These are phyloP conservation scores for Cetraspora pellucida DNA, from an alignment of 192 early-diverging fungal genomes.

Conservation along the genomic window DNA sequence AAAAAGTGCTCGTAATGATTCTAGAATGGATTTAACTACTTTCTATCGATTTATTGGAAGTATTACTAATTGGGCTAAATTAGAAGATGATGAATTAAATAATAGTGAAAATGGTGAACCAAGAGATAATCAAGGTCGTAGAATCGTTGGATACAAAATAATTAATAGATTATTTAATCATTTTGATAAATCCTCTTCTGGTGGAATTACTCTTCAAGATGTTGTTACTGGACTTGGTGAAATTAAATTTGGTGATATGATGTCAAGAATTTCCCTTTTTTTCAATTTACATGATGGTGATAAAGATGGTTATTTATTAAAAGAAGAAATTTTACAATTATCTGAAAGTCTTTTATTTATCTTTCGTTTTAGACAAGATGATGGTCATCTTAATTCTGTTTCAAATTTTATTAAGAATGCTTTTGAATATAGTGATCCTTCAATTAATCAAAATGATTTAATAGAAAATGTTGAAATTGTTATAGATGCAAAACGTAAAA, in stretches of 20 bases:
- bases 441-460: constrained; percentile 19
- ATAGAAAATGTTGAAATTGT: background rate
- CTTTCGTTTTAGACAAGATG: constrained; percentile 56
- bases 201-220: constrained; percentile 74
- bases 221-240: constrained; percentile 76
- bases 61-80: constrained; percentile 67
- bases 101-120: constrained; percentile 36
- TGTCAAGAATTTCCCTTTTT: constrained; percentile 77
- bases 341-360: constrained; percentile 87
- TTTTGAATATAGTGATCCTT: constrained; percentile 47
- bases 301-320: constrained; percentile 62
- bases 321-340: constrained; percentile 81
- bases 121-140: constrained; percentile 38
- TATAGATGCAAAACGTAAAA: background rate
- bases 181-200: constrained; percentile 57
- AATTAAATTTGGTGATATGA: constrained; percentile 75
- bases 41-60: constrained; percentile 78
- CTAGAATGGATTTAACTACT: constrained; percentile 66
- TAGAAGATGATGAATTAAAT: constrained; percentile 40
- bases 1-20: constrained; percentile 43
- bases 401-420: constrained; percentile 65
- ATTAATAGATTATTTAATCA: constrained; percentile 49
- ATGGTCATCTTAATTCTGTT: constrained; percentile 60
- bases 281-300: constrained; percentile 81
- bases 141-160: constrained; percentile 43